phyloP scores from a whole-genome alignment of 208 protist species.

The Acanthamoeba triangularis region DNA sequence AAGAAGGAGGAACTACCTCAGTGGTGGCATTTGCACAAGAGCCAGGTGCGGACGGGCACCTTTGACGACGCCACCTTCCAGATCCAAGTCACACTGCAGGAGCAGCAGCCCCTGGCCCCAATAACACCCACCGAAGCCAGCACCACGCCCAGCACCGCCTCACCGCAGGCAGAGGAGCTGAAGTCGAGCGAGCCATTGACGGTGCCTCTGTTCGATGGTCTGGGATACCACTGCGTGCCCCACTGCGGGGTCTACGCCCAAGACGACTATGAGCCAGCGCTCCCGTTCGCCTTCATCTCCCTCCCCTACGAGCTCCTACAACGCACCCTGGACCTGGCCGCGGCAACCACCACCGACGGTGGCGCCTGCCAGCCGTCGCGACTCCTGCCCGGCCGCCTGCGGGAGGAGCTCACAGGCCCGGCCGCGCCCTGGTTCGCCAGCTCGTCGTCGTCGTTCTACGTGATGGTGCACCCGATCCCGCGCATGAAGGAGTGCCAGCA shows the following conservation, averaged over 20 bases:
- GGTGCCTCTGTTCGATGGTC: neutral
- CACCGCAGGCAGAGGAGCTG: neutral
- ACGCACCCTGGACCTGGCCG: neutral
- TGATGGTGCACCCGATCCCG: slow-evolving; percentile 36
- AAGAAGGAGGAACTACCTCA: too few species aligned
- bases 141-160: neutral
- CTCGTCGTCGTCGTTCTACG: neutral
- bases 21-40: neutral
- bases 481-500: slow-evolving; percentile 42
- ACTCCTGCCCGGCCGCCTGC: neutral
- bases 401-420: slow-evolving; percentile 13
- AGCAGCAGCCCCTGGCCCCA: neutral
- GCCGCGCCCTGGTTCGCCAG: neutral
- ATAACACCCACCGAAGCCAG: neutral
- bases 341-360: neutral
- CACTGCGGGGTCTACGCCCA: slow-evolving; percentile 40
- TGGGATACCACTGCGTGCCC: slow-evolving; percentile 47
- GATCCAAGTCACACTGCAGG: neutral
- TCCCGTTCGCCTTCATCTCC: neutral
- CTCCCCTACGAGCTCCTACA: slow-evolving; percentile 29
- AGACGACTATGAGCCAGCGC: slow-evolving; percentile 26
- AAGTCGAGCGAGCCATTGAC: neutral
- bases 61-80: slow-evolving; percentile 18
- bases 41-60: neutral
- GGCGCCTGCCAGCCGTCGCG: neutral